phyloP scores from a whole-genome alignment of 2,329 filamentous ascomycete species.

The Dactylellina cionopaga region DNA sequence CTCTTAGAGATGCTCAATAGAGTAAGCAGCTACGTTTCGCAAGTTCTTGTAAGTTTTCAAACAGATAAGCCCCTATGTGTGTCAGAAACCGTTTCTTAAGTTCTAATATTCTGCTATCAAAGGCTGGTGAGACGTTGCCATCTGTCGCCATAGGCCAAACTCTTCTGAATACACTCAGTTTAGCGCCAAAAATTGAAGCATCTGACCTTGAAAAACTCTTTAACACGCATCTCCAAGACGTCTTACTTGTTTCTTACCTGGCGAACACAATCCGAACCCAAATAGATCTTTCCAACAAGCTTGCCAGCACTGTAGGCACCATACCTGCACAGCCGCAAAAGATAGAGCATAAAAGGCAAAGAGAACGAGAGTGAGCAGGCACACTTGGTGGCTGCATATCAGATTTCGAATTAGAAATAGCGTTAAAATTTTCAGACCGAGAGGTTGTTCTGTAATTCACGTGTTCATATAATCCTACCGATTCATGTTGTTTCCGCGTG shows the following conservation, averaged over 20 bases:
- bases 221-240: slow-evolving; percentile 99
- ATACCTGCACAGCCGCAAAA: slow-evolving; percentile 32
- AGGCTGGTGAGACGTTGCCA: slow-evolving; percentile 85
- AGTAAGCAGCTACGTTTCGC: slow-evolving; percentile 89
- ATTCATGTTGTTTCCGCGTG: too few relatives aligned
- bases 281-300: slow-evolving; percentile 94
- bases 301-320: slow-evolving; percentile 68
- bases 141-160: slow-evolving; percentile 93
- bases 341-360: slow-evolving; percentile 38
- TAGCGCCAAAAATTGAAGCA: slow-evolving; percentile 93
- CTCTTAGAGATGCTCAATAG: slow-evolving; percentile 89
- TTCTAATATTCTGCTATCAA: neutral
- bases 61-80: neutral
- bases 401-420: too few relatives aligned
- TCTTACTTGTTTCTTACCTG: slow-evolving; percentile 96
- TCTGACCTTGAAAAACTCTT: slow-evolving; percentile 95
- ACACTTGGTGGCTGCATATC: too few relatives aligned
- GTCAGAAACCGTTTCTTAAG: neutral
- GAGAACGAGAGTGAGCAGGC: slow-evolving; percentile 29
- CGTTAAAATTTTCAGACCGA: too few relatives aligned
- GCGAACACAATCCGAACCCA: slow-evolving; percentile 99
- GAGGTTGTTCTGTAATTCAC: too few relatives aligned
- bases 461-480: too few relatives aligned
- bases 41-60: slow-evolving; percentile 72
- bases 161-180: slow-evolving; percentile 88